Evolutionary conservation across 306 rosid genomes (phyloP).

Genomic region (Clitoria ternatea): DNA sequence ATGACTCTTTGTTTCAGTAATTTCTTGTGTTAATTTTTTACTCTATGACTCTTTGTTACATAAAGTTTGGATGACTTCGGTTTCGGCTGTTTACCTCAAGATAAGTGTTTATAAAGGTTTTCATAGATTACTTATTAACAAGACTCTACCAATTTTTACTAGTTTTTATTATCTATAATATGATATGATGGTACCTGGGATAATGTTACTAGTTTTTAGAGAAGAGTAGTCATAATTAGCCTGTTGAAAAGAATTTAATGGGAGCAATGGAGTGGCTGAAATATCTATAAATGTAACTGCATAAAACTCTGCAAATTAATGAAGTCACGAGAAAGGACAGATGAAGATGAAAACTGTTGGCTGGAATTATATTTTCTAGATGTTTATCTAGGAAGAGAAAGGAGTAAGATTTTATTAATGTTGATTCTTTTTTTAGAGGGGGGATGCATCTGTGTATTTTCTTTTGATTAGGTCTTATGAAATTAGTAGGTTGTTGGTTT

Average conservation of each 20-base stretch:
- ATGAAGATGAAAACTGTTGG: neutral
- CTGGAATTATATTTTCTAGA: neutral
- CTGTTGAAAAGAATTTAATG: neutral
- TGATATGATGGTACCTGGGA: neutral
- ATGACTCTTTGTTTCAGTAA: too few relatives aligned
- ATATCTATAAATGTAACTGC: neutral
- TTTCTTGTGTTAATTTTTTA: too few relatives aligned
- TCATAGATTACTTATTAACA: too few relatives aligned
- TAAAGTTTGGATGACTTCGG: too few relatives aligned
- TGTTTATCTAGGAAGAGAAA: neutral
- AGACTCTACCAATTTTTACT: too few relatives aligned
- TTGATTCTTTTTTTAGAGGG: slow-evolving; percentile 16
- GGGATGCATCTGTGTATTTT: slow-evolving; percentile 13
- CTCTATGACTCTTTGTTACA: too few relatives aligned
- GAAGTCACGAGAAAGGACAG: neutral
- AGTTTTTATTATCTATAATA: neutral
- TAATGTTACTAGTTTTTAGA: neutral
- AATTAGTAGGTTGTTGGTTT: neutral
- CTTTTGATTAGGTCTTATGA: slow-evolving; percentile 18
- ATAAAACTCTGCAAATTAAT: neutral
- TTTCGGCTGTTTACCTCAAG: too few relatives aligned
- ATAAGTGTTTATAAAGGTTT: too few relatives aligned
- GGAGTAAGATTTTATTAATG: neutral
- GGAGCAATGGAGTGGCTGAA: neutral
- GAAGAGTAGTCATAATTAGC: neutral